Percentiles rank a stretch among this genome's conserved stretches.
Evolutionary conservation across 768 basidiomycete species (phyloP).

Genomic region (Sistotremastrum niveocremeum): DNA sequence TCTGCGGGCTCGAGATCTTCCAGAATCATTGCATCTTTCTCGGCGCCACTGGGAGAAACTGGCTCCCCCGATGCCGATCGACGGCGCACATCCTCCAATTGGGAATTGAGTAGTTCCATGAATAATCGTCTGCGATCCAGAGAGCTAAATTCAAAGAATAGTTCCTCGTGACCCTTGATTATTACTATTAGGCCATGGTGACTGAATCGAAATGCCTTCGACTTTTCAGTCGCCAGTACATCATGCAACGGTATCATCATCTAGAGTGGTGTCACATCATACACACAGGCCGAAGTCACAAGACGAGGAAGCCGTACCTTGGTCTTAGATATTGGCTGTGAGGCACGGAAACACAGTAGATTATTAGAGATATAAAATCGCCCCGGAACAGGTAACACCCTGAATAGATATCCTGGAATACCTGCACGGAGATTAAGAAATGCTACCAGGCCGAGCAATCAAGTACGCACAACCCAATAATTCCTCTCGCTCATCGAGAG

Average conservation of each 20-base stretch:
- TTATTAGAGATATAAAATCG: constrained; percentile 84
- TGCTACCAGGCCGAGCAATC: constrained; percentile 2
- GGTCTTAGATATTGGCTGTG: constrained; percentile 57
- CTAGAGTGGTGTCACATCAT: constrained; percentile 25
- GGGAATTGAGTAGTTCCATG: constrained; percentile 56
- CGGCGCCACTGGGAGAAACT: constrained; percentile 31
- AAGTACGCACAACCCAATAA: constrained; percentile 70
- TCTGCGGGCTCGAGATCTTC: constrained; percentile 65
- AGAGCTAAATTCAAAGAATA: constrained; percentile 89
- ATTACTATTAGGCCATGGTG: constrained; percentile 83
- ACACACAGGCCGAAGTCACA: constrained; percentile 1
- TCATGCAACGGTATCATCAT: constrained; percentile 93
- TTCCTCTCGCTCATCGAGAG: constrained; percentile 77
- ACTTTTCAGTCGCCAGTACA: constrained; percentile 70
- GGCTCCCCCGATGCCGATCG: constrained; percentile 33
- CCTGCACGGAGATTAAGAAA: constrained; percentile 33
- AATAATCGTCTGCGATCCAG: constrained; percentile 73
- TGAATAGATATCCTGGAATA: constrained; percentile 81
- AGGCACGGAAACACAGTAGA: constrained; percentile 84
- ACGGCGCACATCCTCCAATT: constrained; percentile 59
- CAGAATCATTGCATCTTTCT: constrained; percentile 63
- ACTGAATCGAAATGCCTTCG: constrained; percentile 79
- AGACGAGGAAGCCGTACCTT: constrained; percentile 39
- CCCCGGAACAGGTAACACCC: constrained; percentile 81
- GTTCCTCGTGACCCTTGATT: constrained; percentile 91